Percentiles rank a stretch among this genome's conserved stretches.
Evolutionary conservation across 257 asterid species (phyloP).

Genomic region (Cynanchum wilfordii): DNA sequence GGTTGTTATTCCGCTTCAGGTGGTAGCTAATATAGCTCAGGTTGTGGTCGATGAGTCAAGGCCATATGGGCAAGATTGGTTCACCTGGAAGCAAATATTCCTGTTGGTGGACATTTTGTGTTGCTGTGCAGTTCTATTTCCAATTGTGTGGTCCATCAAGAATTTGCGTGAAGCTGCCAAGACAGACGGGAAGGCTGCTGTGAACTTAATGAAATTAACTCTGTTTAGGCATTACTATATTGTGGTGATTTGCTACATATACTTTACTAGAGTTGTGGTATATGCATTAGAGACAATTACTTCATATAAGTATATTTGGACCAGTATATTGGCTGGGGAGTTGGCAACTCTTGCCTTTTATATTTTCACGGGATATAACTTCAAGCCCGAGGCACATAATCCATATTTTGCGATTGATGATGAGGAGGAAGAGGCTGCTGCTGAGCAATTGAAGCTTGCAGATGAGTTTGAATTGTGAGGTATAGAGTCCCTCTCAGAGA

Average conservation of each 20-base stretch:
- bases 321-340: slow-evolving; percentile 75
- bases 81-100: slow-evolving; percentile 74
- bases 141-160: slow-evolving; percentile 91
- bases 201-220: slow-evolving; percentile 83
- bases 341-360: slow-evolving; percentile 73
- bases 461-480: slow-evolving; percentile 79
- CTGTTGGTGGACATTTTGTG: slow-evolving; percentile 76
- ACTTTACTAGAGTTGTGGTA: slow-evolving; percentile 85
- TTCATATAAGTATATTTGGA: slow-evolving; percentile 73
- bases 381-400: slow-evolving; percentile 78
- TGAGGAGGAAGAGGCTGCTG: slow-evolving; percentile 87
- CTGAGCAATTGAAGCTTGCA: slow-evolving; percentile 80
- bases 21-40: slow-evolving; percentile 79
- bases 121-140: slow-evolving; percentile 78
- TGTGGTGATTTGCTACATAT: slow-evolving; percentile 79
- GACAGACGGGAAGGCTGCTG: slow-evolving; percentile 87
- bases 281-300: slow-evolving; percentile 82
- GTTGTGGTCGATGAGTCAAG: slow-evolving; percentile 76
- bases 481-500: neutral
- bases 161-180: slow-evolving; percentile 79
- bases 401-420: slow-evolving; percentile 79
- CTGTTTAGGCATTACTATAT: slow-evolving; percentile 73
- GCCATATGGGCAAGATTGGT: slow-evolving; percentile 68
- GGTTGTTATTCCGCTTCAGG: slow-evolving; percentile 77
- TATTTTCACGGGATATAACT: slow-evolving; percentile 64